phyloP scores from a whole-genome alignment of 805 yeast genomes.

The Pichia heedii region DNA sequence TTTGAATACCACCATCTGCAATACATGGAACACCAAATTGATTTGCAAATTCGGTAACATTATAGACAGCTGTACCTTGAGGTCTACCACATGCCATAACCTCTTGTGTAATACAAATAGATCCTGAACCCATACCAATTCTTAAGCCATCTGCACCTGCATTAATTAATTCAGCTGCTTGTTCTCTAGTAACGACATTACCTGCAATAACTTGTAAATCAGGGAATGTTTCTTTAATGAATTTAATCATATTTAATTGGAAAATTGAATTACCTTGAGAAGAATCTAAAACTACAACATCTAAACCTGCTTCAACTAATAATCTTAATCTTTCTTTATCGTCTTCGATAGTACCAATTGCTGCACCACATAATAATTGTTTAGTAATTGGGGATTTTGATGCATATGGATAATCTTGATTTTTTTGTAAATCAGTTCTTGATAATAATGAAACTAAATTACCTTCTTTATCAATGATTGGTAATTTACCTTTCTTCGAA shows the following conservation, averaged over 20 bases:
- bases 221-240: conserved; percentile 77
- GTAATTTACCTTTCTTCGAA: conserved; percentile 96
- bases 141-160: conserved; percentile 98
- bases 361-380: conserved; percentile 97
- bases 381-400: conserved; percentile 88
- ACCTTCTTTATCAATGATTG: conserved; percentile 73
- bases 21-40: conserved; percentile 97
- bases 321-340: conserved; percentile 78
- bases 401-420: conserved; percentile 87
- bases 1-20: conserved; percentile 99
- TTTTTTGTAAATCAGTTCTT: conserved; percentile 95
- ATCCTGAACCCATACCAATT: conserved; percentile 99
- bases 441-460: conserved; percentile 82
- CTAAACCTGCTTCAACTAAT: conserved; percentile 93
- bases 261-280: conserved; percentile 95
- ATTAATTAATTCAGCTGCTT: conserved; percentile 88
- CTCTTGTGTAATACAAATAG: conserved; percentile 98
- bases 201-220: conserved; percentile 89
- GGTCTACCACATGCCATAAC: conserved; percentile 99
- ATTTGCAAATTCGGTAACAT: conserved; percentile 88
- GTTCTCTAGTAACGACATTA: conserved; percentile 98
- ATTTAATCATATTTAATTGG: conserved; percentile 89
- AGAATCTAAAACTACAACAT: conserved; percentile 91
- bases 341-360: conserved; percentile 87
- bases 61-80: conserved; percentile 97